Evolutionary conservation across 495 filamentous ascomycete species (phyloP), one percentile per base, ranked within the genome.

Genomic region (Bacidia rubella): DNA sequence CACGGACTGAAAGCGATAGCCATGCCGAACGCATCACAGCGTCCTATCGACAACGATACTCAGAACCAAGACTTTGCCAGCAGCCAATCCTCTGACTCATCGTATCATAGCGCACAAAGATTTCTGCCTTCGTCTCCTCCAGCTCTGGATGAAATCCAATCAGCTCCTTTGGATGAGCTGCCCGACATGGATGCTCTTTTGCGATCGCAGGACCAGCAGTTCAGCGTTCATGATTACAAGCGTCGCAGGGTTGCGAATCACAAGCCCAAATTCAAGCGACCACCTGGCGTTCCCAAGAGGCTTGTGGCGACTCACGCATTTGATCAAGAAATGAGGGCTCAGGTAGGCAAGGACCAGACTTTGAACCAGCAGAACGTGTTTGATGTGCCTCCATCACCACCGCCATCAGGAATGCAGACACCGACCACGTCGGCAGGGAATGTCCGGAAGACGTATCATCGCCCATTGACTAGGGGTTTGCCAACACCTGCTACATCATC

Each of bases 1-100:
- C 67, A 79, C 40, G 83, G 83, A 0, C 54, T 87, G 7, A 77
- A 74, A 53, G 82, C 83, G 0, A 65, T 87, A 29, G 75, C 71
- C 45, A 63, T 85, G 29, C 63, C 67, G 24, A 49, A 58, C 20
- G 54, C 53, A 19, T 53, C 63, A 47, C 48, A 62, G 11, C 59
- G 54, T 46, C 58, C 46, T 51, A 46, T 48, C 40, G 57, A 35
- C 2, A 68, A 73, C 21, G 72, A 74, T 43, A 68, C 68, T 0
- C 74, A 75, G 43, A 72, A 78, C 4, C 61, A 65, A 43, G 75
- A 79, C 17, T 57, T 44, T 23, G 9, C 49, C 29, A 44, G 27
- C 21, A 47, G 44, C 24, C 55, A 60, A 29, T 22, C 29, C 21
- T 22, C 12, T 10, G 39, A 21, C 20, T 47, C 46, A 2, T 49